These are phyloP conservation scores for Raphanus raphanistrum DNA, from an alignment of 345 rosid species.

Conservation along the genomic window DNA sequence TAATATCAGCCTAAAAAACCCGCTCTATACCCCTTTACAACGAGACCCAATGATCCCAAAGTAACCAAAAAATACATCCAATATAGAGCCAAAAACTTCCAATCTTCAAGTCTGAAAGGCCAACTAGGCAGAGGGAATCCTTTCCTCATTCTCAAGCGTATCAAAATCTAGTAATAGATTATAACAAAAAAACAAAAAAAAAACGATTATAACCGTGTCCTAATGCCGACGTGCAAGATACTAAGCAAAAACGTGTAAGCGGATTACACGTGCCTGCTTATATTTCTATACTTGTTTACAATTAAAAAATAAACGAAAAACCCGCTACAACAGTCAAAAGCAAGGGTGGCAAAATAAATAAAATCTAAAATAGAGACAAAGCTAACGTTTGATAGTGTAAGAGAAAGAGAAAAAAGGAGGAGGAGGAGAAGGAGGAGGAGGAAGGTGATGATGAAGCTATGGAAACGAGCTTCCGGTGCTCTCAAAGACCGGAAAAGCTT, in stretches of 20 bases:
- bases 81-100: too few relatives aligned
- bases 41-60: too few relatives aligned
- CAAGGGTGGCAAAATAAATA: slow-evolving; percentile 15
- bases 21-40: too few relatives aligned
- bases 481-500: slow-evolving; percentile 78
- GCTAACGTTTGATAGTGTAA: slow-evolving; percentile 2
- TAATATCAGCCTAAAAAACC: too few relatives aligned
- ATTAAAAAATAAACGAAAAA: slow-evolving; percentile 32
- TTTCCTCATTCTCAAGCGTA: too few relatives aligned
- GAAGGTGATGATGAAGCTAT: slow-evolving; percentile 54
- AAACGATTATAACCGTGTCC: neutral
- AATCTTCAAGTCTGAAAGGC: too few relatives aligned
- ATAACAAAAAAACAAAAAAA: too few relatives aligned
- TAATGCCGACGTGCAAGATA: slow-evolving; percentile 31
- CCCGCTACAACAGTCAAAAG: slow-evolving; percentile 33
- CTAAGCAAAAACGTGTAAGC: slow-evolving; percentile 25
- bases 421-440: slow-evolving; percentile 24
- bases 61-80: too few relatives aligned
- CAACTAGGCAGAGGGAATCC: too few relatives aligned
- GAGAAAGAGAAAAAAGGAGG: neutral
- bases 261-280: slow-evolving; percentile 24
- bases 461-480: slow-evolving; percentile 71
- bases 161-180: too few relatives aligned
- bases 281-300: slow-evolving; percentile 14
- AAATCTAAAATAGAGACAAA: slow-evolving; percentile 31